A percentile compares a stretch with the other conserved stretches of the same genome.
These are phyloP conservation scores for Clathrospora elynae DNA, from an alignment of 2,329 filamentous ascomycete genomes.

Conservation along the genomic window DNA sequence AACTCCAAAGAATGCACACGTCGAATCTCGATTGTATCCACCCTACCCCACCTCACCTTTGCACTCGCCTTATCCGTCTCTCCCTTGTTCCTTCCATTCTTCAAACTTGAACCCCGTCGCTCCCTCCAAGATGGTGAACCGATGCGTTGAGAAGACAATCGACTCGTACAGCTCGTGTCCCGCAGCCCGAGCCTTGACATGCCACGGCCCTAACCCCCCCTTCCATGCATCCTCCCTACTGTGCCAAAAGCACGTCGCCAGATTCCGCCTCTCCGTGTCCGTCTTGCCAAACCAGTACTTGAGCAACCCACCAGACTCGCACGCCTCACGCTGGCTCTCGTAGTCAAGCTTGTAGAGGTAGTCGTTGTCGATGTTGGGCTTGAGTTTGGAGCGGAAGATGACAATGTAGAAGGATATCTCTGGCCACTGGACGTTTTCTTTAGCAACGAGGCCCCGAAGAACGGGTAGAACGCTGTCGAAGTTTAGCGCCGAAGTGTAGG, in stretches of 20 bases:
- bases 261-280: conserved; percentile 71
- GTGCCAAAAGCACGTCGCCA: conserved; percentile 76
- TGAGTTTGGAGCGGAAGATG: conserved; percentile 77
- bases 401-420: conserved; percentile 78
- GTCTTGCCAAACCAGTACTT: conserved; percentile 92
- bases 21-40: no score
- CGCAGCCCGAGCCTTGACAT: conserved; percentile 58
- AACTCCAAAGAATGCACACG: no score
- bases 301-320: conserved; percentile 76
- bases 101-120: conserved; percentile 62
- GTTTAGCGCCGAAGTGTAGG: conserved; percentile 78
- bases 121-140: conserved; percentile 69
- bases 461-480: conserved; percentile 68
- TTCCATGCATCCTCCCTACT: conserved; percentile 64
- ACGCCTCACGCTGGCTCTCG: conserved; percentile 79
- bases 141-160: conserved; percentile 49
- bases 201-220: conserved; percentile 63
- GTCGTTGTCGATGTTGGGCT: conserved; percentile 67
- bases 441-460: conserved; percentile 59
- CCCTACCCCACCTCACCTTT: no score
- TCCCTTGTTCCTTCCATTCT: conserved; percentile 29
- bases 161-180: conserved; percentile 54
- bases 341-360: conserved; percentile 76
- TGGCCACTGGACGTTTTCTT: conserved; percentile 60
- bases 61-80: no score